Conservation (phyloP, 1,139 yeast species). For the Geotrichum aggregatum region DNA sequence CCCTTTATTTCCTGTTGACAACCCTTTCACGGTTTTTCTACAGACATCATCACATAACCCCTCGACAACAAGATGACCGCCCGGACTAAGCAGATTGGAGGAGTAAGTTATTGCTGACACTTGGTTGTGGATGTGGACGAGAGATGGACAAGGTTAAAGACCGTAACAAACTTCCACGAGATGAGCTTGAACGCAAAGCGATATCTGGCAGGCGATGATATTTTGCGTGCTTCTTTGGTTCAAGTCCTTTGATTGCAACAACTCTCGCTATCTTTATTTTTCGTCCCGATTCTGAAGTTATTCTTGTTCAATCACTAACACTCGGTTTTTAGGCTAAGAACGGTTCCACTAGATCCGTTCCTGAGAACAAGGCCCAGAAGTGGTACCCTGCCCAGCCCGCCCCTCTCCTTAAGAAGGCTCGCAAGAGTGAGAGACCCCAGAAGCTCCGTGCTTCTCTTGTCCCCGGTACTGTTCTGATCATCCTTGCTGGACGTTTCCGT, state of each 20-base stretch:
- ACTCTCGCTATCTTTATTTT: too few species aligned
- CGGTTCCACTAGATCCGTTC: constrained; percentile 22
- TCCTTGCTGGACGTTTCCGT: constrained; percentile 99
- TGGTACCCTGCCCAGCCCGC: constrained; percentile 89
- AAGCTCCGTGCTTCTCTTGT: constrained; percentile 94
- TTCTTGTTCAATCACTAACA: constrained; percentile 2
- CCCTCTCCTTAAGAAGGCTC: constrained; percentile 59
- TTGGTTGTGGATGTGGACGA: background rate
- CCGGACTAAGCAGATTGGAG: constrained; percentile 40
- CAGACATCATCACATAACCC: constrained; percentile 21
- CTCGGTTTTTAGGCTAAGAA: constrained; percentile 15
- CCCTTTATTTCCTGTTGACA: constrained; percentile 17
- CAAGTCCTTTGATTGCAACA: too few species aligned
- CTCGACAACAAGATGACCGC: constrained; percentile 34
- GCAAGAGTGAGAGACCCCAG: constrained; percentile 87
- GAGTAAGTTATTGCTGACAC: constrained; percentile 31
- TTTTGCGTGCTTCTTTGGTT: too few species aligned
- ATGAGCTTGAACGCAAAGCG: too few species aligned
- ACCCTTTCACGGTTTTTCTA: constrained; percentile 22
- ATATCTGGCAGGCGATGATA: too few species aligned
- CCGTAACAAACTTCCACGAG: too few species aligned
- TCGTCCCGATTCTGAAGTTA: too few species aligned
- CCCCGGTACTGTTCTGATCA: constrained; percentile 97
- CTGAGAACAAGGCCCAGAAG: constrained; percentile 68
- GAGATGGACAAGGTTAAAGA: background rate